These are phyloP conservation scores for Extremus antarcticus DNA, from an alignment of 495 filamentous ascomycete genomes.

Conservation along the genomic window DNA sequence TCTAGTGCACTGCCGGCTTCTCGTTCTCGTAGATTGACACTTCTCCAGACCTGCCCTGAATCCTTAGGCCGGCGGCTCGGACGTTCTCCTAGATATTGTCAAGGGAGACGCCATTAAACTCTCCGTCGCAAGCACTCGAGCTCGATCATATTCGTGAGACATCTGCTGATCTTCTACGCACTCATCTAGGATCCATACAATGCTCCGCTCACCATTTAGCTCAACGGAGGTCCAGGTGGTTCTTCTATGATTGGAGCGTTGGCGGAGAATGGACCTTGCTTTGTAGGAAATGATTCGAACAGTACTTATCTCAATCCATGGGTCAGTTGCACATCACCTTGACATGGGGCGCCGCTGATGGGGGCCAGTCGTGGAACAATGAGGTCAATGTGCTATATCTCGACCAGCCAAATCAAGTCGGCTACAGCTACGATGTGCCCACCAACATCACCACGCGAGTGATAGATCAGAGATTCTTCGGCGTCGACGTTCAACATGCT, in stretches of 20 bases:
- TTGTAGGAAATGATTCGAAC: conserved; percentile 27
- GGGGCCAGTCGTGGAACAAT: conserved; percentile 26
- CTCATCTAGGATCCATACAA: conserved; percentile 31
- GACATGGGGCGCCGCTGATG: neutral
- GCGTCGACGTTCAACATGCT: conserved; percentile 45
- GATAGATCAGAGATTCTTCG: conserved; percentile 22
- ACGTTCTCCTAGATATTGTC: too few relatives aligned
- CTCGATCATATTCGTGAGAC: too few relatives aligned
- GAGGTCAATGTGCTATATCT: conserved; percentile 33
- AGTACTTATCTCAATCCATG: conserved; percentile 25
- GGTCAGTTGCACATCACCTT: neutral
- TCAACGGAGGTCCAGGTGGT: conserved; percentile 52
- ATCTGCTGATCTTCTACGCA: too few relatives aligned
- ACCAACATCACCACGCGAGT: conserved; percentile 32
- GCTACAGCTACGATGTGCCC: conserved; percentile 34
- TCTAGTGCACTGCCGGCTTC: too few relatives aligned
- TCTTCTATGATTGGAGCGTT: conserved; percentile 32
- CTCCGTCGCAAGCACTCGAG: too few relatives aligned
- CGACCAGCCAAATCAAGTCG: conserved; percentile 34
- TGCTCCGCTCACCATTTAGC: conserved; percentile 42
- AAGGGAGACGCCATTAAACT: too few relatives aligned
- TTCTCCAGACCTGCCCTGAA: too few relatives aligned
- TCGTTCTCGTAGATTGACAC: too few relatives aligned
- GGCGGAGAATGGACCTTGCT: conserved; percentile 33
- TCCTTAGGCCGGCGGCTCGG: too few relatives aligned